phyloP scores from a whole-genome alignment of 2,329 filamentous ascomycete genomes.

The Teratosphaeria zuluensis region DNA sequence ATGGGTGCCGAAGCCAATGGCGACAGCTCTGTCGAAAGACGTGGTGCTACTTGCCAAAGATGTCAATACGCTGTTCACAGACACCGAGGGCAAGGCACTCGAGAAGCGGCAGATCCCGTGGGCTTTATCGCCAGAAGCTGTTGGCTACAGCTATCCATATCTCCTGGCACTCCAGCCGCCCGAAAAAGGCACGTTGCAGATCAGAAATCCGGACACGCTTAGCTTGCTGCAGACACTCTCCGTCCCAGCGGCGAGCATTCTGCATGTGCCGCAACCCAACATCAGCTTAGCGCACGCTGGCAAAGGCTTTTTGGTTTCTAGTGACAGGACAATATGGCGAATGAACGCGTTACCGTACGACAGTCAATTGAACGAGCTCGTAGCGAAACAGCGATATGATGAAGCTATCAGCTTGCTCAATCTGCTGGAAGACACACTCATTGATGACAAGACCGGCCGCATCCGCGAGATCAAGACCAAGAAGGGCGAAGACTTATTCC shows the following conservation, averaged over 20 bases:
- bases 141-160: conserved; percentile 96
- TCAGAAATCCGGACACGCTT: conserved; percentile 84
- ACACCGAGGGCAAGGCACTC: conserved; percentile 68
- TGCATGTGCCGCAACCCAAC: conserved; percentile 88
- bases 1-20: conserved; percentile 83
- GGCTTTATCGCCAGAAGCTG: conserved; percentile 74
- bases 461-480: conserved; percentile 80
- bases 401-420: conserved; percentile 83
- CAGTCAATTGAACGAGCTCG: conserved; percentile 73
- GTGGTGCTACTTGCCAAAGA: conserved; percentile 94
- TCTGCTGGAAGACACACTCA: conserved; percentile 85
- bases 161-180: conserved; percentile 77
- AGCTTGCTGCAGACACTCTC: conserved; percentile 79
- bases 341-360: conserved; percentile 93
- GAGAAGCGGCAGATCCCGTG: conserved; percentile 87
- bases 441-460: conserved; percentile 71
- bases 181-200: conserved; percentile 74
- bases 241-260: conserved; percentile 68
- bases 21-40: conserved; percentile 69
- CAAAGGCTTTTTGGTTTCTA: conserved; percentile 89
- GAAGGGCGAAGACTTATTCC: conserved; percentile 80
- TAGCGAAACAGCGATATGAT: conserved; percentile 65
- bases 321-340: conserved; percentile 86
- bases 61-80: conserved; percentile 88
- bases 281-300: conserved; percentile 91